Conservation (phyloP, 495 filamentous ascomycete species). For the Clohesyomyces aquaticus region DNA sequence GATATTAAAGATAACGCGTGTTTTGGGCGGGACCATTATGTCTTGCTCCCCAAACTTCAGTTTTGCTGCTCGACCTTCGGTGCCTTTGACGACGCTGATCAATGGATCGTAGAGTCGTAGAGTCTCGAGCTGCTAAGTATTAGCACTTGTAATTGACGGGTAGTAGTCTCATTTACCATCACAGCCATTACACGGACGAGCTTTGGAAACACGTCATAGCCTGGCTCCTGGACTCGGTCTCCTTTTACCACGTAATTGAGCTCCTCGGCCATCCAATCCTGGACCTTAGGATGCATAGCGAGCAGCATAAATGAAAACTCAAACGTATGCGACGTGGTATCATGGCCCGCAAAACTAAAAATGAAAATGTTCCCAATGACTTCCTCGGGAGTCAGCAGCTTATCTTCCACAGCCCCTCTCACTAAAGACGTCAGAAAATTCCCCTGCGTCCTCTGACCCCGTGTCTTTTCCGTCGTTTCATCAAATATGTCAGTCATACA, state of each 20-base stretch:
- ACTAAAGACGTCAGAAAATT: constrained; percentile 26
- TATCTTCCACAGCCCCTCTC: constrained; percentile 36
- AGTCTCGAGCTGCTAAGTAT: constrained; percentile 48
- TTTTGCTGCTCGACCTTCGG: constrained; percentile 30
- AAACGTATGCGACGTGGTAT: constrained; percentile 55
- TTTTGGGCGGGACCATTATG: constrained; percentile 46
- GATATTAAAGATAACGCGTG: constrained; percentile 46
- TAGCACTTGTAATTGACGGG: background rate
- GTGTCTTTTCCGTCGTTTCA: constrained; percentile 1
- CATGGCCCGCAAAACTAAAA: constrained; percentile 57
- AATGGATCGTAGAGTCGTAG: constrained; percentile 52
- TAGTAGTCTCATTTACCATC: no score
- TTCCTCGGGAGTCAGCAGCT: constrained; percentile 44
- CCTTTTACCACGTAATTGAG: constrained; percentile 41
- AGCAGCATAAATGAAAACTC: constrained; percentile 51
- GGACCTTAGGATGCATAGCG: constrained; percentile 49
- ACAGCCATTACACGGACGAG: constrained; percentile 11
- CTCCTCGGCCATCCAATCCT: constrained; percentile 52
- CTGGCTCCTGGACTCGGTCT: background rate
- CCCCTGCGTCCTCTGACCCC: background rate
- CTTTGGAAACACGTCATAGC: constrained; percentile 10
- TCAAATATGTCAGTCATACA: constrained; percentile 28
- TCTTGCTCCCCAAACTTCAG: constrained; percentile 41
- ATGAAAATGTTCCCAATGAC: constrained; percentile 57
- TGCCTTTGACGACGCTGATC: constrained; percentile 48